These are phyloP conservation scores for Phellinidium pouzarii DNA, from an alignment of 1,284 basidiomycete species.

Conservation along the genomic window DNA sequence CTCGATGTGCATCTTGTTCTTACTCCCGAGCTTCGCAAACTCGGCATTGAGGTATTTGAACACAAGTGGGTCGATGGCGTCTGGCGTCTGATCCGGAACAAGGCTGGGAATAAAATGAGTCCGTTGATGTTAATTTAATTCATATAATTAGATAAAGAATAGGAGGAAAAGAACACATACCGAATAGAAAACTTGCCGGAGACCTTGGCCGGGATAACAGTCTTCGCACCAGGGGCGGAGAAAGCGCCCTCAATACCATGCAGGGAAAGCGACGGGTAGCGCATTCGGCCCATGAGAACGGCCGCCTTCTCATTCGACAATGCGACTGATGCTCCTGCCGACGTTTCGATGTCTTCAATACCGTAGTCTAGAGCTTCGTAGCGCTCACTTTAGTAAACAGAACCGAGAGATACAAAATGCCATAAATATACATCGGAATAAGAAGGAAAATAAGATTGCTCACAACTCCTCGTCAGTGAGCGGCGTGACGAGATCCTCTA, in stretches of 20 bases:
- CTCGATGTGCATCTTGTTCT: slow-evolving; percentile 71
- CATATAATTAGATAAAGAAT: not conserved
- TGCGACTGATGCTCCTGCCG: slow-evolving; percentile 74
- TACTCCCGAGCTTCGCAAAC: slow-evolving; percentile 78
- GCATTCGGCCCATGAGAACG: slow-evolving; percentile 90
- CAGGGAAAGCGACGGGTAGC: slow-evolving; percentile 82
- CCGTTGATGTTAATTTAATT: not conserved
- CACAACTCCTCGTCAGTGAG: slow-evolving; percentile 76
- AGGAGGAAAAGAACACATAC: slow-evolving; percentile 33
- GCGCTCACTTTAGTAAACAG: slow-evolving; percentile 42
- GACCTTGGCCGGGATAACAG: slow-evolving; percentile 90
- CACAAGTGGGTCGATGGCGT: slow-evolving; percentile 67
- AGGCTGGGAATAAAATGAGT: slow-evolving; percentile 37
- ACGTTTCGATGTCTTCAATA: slow-evolving; percentile 69
- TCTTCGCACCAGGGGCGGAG: slow-evolving; percentile 83
- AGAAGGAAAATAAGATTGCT: slow-evolving; percentile 21
- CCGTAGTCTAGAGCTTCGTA: slow-evolving; percentile 77
- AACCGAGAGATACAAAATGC: not conserved
- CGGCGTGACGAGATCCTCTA: slow-evolving; percentile 81
- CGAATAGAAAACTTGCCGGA: slow-evolving; percentile 93
- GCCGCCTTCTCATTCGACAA: slow-evolving; percentile 76
- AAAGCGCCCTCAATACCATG: slow-evolving; percentile 99
- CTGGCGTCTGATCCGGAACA: slow-evolving; percentile 86
- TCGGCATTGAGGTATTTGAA: slow-evolving; percentile 66
- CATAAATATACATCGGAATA: not conserved